Conservation (phyloP, 1,284 basidiomycete genomes). For the Rhodotorula glutinis region DNA sequence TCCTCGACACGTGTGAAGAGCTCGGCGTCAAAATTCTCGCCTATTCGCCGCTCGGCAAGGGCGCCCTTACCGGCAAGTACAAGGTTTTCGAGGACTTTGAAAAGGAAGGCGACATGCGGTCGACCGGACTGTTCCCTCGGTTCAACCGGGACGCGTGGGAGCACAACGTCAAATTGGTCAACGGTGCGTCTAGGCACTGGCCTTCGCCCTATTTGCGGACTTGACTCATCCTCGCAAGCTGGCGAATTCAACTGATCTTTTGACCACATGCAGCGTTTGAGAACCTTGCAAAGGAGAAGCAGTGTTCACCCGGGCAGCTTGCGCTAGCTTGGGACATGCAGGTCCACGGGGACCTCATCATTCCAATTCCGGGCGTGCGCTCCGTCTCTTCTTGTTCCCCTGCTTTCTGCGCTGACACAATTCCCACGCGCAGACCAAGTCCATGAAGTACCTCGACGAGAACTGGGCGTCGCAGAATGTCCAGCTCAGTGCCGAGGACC, state of each 20-base stretch:
- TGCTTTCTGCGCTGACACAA: rapidly evolving
- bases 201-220: no score
- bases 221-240: no score
- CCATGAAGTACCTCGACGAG: slow-evolving; percentile 28
- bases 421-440: slow-evolving; percentile 26
- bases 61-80: slow-evolving; percentile 60
- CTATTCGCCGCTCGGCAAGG: slow-evolving; percentile 51
- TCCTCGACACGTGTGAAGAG: slow-evolving; percentile 48
- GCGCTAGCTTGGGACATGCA: slow-evolving; percentile 60
- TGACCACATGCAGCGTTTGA: slow-evolving; percentile 46
- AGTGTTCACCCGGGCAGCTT: slow-evolving; percentile 58
- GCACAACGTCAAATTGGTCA: slow-evolving; percentile 53
- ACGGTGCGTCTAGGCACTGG: slow-evolving; percentile 41
- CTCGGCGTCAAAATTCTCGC: slow-evolving; percentile 57
- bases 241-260: slow-evolving; percentile 46
- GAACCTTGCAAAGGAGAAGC: slow-evolving; percentile 53
- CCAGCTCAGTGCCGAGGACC: slow-evolving; percentile 7
- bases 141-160: slow-evolving; percentile 54
- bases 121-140: slow-evolving; percentile 39
- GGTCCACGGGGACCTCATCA: slow-evolving; percentile 55
- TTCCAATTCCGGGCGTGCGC: slow-evolving; percentile 45
- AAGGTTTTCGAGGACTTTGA: slow-evolving; percentile 55
- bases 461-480: slow-evolving; percentile 21
- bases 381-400: neutral
- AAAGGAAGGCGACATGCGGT: slow-evolving; percentile 54